Base-by-base conservation (phyloP, 495 filamentous ascomycete species). In the Astrocystis sublimbata region DNA sequence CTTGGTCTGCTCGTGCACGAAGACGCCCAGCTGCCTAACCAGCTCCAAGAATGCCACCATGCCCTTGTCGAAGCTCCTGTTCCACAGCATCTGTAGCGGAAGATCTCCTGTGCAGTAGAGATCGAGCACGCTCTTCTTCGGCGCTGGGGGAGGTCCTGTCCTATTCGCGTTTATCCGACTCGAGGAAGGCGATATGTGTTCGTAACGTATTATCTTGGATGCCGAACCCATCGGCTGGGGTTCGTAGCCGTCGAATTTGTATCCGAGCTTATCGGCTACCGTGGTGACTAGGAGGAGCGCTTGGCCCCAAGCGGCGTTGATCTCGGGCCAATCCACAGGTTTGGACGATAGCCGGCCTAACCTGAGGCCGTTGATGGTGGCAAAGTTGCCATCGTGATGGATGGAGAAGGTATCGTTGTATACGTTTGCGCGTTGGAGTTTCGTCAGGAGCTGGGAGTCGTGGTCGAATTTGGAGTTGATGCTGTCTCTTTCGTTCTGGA, bases 401-500 rank as follows among this genome's bases (percentile, higher is more conserved):
- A 98, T 98, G 73, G 89, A 96, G 73, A 98, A 97, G 19, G 93
- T 96, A 74, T 98, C 94, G 72, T 98, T 98, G 77, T 97, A 98
- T 26, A 98, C 94, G 75, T 97, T 98, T 8, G 92, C 96, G 42
- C 96, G 81, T 75, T 96, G 92, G 12, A 98, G 83, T 59, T 89
- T 87, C 63, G 96, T 92, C 1, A 98, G 84, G 64, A 93, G 90
- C 60, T 88, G 89, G 1, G 87, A 86, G 77, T 98, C 94, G 73
- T 98, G 92, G 70, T 96, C 92, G 69, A 92, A 96, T 61, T 89
- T 88, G 67, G 88, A 86, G 68, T 96, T 96, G 61, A 98, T 79
- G 59, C 92, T 88, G 76, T 98, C 94, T 26, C 92, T 86, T 66
- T 96, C 89, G 65, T 90, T 90, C 74, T 97, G 92, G 69, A 97